Evolutionary conservation across 208 protist species (phyloP).

Genomic region (Crithidia sp.): DNA sequence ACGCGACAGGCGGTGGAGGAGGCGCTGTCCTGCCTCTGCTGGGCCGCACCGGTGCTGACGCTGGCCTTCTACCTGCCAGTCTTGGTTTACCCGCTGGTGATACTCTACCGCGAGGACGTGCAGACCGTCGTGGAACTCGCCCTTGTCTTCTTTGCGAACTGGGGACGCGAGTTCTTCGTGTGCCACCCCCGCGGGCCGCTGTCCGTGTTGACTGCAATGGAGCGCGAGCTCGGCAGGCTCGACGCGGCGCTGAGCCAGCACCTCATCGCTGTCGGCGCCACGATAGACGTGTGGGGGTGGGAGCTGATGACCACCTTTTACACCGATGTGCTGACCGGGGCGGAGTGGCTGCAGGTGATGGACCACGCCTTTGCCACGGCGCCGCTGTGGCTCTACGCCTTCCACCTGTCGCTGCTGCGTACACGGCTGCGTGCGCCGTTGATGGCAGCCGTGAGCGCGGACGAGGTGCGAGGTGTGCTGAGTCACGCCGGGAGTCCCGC

Average conservation of each 20-base stretch:
- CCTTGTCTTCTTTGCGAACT: constrained; percentile 80
- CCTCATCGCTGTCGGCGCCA: constrained; percentile 55
- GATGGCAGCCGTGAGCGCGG: constrained; percentile 33
- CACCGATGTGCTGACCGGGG: constrained; percentile 67
- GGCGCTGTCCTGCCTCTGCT: constrained; percentile 71
- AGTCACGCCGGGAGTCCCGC: constrained; percentile 21
- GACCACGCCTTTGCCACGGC: constrained; percentile 79
- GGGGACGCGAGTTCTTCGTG: constrained; percentile 79
- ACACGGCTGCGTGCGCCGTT: constrained; percentile 44
- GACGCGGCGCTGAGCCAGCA: constrained; percentile 59
- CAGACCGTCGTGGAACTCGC: constrained; percentile 75
- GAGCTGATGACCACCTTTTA: constrained; percentile 61
- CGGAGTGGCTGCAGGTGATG: constrained; percentile 92
- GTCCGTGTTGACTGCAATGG: constrained; percentile 54
- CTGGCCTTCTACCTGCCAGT: constrained; percentile 77
- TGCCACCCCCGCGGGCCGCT: constrained; percentile 79
- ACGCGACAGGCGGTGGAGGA: constrained; percentile 49
- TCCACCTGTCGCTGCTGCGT: constrained; percentile 54
- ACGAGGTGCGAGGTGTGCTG: constrained; percentile 55
- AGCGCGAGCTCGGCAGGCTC: constrained; percentile 45
- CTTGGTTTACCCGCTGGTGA: constrained; percentile 75
- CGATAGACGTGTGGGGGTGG: constrained; percentile 78
- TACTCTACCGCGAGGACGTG: constrained; percentile 67
- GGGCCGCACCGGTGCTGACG: constrained; percentile 70
- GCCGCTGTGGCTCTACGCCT: constrained; percentile 85